Base-by-base conservation (phyloP, 495 filamentous ascomycete genomes). In the Apodospora peruviana region DNA sequence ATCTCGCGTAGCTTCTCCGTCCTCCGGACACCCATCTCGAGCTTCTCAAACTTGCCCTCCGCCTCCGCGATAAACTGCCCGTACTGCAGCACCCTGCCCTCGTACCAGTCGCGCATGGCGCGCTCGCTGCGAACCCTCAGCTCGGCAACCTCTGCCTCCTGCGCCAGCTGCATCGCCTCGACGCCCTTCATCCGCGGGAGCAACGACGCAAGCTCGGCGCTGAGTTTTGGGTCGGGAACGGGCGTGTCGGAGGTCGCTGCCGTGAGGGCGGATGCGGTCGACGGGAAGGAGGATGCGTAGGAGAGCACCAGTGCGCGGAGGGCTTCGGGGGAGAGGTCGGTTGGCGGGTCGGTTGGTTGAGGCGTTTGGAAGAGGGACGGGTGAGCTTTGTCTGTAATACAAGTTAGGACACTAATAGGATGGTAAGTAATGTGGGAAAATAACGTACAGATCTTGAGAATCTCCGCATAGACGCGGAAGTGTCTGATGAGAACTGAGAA, bases 61-160 rank as follows among this genome's bases (percentile, higher is more conserved):
- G 83, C 83, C 34, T 87, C 85, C 10, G 83, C 83, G 74, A 88
- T 87, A 47, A 75, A 83, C 52, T 85, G 80, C 0, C 85, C 83
- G 54, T 77, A 79, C 12, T 78, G 76, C 34, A 95, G 63, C 44
- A 91, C 70, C 11, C 82, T 76, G 41, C 82, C 65, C 57, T 90
- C 82, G 68, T 94, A 91, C 89, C 90, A 96, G 16, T 77, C 65
- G 64, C 88, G 78, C 47, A 96, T 62, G n/a, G 83, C 67, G 20
- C 65, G 62, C 47, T 90, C 91, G 48, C 81, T 94, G 17, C 86
- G 74, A n/a, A 74, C 72, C 40, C 90, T 65, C 49, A 98, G 62
- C 49, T 82, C 82, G 21, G 83, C 80, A 27, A 96, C 80, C 53
- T 86, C 78, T 19, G 72, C 70, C n/a, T 77, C 79, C 65, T 95